Evolutionary conservation across 179 eudicot species (phyloP), one percentile per base, ranked within the genome.

Genomic region (Carnegiea gigantea): DNA sequence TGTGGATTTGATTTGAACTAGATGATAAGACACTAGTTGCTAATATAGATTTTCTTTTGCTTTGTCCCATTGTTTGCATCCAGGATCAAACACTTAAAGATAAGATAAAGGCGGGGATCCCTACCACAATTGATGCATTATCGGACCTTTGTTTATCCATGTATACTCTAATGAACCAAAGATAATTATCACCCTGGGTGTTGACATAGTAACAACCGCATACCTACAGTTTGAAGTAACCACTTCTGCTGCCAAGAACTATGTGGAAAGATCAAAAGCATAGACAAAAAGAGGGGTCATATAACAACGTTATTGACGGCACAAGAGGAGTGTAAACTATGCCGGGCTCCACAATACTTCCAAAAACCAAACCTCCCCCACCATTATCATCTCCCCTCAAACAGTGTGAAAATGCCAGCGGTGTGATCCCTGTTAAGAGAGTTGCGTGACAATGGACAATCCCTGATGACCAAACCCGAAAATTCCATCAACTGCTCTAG

Each of bases 381-480:
- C 99, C 99, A 30, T 79, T 86, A 24, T 84, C 86, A 84, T 80
- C 86, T 86, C 97, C 97, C 73, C 83, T 90, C 86, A 96, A 84
- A 87, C 99, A 96, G 81, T 96, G 99, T 43, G 99, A 94, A 80
- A 96, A 96, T 53, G 89, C 90, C 53, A 88, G 89, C 1, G 99
- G 99, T 46, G 91, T 73, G 38, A 92, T 76, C 97, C 98, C 84
- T 94, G 96, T 2, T 93, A 87, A 26, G 95, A 83, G 62, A 96
- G 92, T 77, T 96, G 99, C 14, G 97, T 87, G 78, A 96, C 84
- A 14, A 96, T 89, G 68, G 99, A 96, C 87, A 94, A 80, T 30
- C 92, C 89, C 88, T 94, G 98, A 90, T 92, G 99, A 40, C 98
- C 99, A 74, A 96, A 93, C 53, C 99, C 99, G 67, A 96, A 96